Percentiles rank a stretch among this genome's conserved stretches.
Conservation (phyloP, 345 rosid species). For the Brassica cretica region DNA sequence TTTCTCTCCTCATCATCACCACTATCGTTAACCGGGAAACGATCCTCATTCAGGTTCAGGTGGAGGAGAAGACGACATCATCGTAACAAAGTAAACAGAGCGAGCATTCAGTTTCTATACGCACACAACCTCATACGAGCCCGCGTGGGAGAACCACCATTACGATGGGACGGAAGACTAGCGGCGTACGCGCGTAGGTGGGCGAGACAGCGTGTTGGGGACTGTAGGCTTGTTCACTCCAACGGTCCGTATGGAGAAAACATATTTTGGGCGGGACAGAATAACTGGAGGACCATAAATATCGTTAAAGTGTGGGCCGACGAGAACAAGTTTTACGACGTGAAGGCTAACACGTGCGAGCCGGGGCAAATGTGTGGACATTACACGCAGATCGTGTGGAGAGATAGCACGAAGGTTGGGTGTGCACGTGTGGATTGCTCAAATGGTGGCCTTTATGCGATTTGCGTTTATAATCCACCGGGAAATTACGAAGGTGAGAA, state of each 20-base stretch:
- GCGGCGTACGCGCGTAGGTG: conserved; percentile 45
- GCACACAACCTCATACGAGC: conserved; percentile 50
- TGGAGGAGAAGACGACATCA: conserved; percentile 25
- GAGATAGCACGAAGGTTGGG: conserved; percentile 41
- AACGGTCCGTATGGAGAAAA: conserved; percentile 56
- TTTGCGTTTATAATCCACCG: conserved; percentile 53
- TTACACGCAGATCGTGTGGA: conserved; percentile 65
- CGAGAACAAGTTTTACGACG: conserved; percentile 41
- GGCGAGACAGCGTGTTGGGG: conserved; percentile 38
- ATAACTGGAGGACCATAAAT: conserved; percentile 41
- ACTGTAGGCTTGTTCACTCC: conserved; percentile 50
- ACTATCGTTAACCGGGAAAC: background rate
- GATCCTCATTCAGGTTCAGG: conserved; percentile 5
- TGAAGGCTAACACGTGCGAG: conserved; percentile 36
- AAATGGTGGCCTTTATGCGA: conserved; percentile 40
- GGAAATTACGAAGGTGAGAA: conserved; percentile 52
- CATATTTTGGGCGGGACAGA: conserved; percentile 44
- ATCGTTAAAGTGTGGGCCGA: conserved; percentile 47
- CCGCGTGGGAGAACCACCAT: conserved; percentile 29
- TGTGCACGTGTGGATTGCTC: conserved; percentile 43
- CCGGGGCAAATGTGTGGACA: conserved; percentile 49
- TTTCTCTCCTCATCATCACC: conserved; percentile 11
- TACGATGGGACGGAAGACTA: conserved; percentile 46
- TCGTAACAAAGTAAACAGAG: conserved; percentile 20
- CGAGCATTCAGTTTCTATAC: conserved; percentile 28